Evolutionary conservation across 2,329 filamentous ascomycete genomes (phyloP), one percentile per base, ranked within the genome.

Genomic region (Coniella vitis): DNA sequence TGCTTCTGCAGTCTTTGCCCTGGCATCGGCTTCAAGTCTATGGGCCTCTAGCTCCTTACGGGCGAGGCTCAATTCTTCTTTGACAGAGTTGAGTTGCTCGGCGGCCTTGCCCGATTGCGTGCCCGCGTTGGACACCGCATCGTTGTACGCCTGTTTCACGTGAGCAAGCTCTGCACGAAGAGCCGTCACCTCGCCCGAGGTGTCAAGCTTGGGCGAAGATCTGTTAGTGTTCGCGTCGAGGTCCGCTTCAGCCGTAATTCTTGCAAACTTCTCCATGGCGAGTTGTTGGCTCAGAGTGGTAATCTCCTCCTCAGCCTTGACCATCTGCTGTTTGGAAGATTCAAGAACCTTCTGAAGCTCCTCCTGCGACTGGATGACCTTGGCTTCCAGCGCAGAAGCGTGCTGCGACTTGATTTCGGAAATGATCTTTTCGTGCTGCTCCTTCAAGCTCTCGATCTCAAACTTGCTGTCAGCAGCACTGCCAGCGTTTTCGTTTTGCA

Each of bases 241-340:
- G 44, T 81, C 79, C 17, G 79, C 79, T 62, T 78, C 71, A 9
- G 78, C 73, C 49, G 74, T 75, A 52, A 78, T 75, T 52, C 78
- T 78, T 48, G 75, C 74, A 68, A 81, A 79, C 69, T 81, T 81
- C 55, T 77, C 76, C 42, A 74, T 69, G 2, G 75, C 78, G 37
- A 82, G 73, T 56, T 75, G 70, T 56, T 74, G 73, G 48, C 72
- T 70, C 54, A 81, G 62, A 20, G 72, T 68, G 54, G 72, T 69
- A 29, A 69, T 61, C 55, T 81, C 78, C 22, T 66, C 63, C 54
- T 76, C 66, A 2, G 69, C 61, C 58, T 73, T 72, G 45, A 61
- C 63, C 14, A 78, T 63, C 17, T 70, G 65, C 32, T 68, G 66
- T 55, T 73, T 69, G 21, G 60, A 55, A 12, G 63, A 55, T 2